Evolutionary conservation across 2,329 filamentous ascomycete species (phyloP).

Genomic region (Lecanicillium sp.): DNA sequence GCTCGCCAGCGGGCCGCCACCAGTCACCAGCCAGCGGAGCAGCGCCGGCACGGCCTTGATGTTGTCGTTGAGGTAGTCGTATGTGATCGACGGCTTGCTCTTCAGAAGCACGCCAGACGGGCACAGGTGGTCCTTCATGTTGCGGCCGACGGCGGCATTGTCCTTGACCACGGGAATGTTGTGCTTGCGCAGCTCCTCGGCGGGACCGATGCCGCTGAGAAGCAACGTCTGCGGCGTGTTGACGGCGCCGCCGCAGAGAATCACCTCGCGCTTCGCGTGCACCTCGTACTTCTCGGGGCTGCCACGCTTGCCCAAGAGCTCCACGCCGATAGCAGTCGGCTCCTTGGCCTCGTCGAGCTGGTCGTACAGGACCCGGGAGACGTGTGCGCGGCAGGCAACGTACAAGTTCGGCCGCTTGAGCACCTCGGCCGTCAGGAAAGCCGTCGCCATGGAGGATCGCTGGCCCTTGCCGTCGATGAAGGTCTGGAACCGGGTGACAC

Average conservation of each 20-base stretch:
- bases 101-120: slow-evolving; percentile 15
- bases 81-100: slow-evolving; percentile 13
- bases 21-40: slow-evolving; percentile 16
- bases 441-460: slow-evolving; percentile 19
- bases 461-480: slow-evolving; percentile 18
- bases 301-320: slow-evolving; percentile 13
- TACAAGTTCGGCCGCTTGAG: slow-evolving; percentile 16
- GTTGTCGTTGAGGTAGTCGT: slow-evolving; percentile 16
- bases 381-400: slow-evolving; percentile 17
- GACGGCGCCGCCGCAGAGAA: slow-evolving; percentile 39
- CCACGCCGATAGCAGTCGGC: slow-evolving; percentile 16
- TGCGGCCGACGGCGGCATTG: slow-evolving; percentile 56
- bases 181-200: slow-evolving; percentile 30
- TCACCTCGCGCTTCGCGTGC: slow-evolving; percentile 36
- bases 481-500: slow-evolving; percentile 16
- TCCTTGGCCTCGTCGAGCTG: slow-evolving; percentile 6
- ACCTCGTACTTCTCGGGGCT: slow-evolving; percentile 19
- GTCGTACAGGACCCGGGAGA: slow-evolving; percentile 17
- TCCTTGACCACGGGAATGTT: slow-evolving; percentile 47
- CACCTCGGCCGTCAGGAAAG: slow-evolving; percentile 16
- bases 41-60: slow-evolving; percentile 16
- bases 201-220: slow-evolving; percentile 37
- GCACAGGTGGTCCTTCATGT: slow-evolving; percentile 30
- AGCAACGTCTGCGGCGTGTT: slow-evolving; percentile 40
- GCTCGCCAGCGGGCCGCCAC: slow-evolving; percentile 17